phyloP scores from a whole-genome alignment of 176 grass and related monocot genomes.

The Oryza meridionalis region DNA sequence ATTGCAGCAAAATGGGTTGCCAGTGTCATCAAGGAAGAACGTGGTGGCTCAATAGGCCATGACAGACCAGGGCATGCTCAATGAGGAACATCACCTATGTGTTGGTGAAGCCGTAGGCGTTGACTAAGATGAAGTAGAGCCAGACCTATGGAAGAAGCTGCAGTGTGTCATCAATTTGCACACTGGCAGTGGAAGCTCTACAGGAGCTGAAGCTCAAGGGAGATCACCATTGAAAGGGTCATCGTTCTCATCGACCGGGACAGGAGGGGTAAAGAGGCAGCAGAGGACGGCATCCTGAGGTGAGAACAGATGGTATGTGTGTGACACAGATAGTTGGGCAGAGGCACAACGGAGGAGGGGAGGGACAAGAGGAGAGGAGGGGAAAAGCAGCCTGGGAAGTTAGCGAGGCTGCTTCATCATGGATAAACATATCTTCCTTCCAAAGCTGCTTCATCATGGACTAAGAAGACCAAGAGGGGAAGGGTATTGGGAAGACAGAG shows the following conservation, averaged over 20 bases:
- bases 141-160: not conserved
- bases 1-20: too few relatives aligned
- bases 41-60: too few relatives aligned
- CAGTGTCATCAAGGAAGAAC: too few relatives aligned
- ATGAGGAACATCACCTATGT: not conserved
- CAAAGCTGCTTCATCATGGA: not conserved
- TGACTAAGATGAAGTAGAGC: not conserved
- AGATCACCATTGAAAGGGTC: too few relatives aligned
- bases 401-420: not conserved
- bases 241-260: too few relatives aligned
- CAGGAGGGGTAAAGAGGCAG: not conserved
- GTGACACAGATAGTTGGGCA: too few relatives aligned
- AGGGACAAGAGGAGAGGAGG: too few relatives aligned
- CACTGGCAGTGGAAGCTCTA: not conserved
- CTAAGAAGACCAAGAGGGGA: too few relatives aligned
- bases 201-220: not conserved
- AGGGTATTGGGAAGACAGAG: not conserved
- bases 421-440: too few relatives aligned
- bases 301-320: not conserved
- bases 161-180: not conserved
- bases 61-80: too few relatives aligned
- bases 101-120: not conserved
- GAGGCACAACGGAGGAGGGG: not conserved
- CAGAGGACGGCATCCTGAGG: not conserved
- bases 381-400: not conserved